Conservation (phyloP, 495 filamentous ascomycete genomes). For the Penicillium dipodomyicola region DNA sequence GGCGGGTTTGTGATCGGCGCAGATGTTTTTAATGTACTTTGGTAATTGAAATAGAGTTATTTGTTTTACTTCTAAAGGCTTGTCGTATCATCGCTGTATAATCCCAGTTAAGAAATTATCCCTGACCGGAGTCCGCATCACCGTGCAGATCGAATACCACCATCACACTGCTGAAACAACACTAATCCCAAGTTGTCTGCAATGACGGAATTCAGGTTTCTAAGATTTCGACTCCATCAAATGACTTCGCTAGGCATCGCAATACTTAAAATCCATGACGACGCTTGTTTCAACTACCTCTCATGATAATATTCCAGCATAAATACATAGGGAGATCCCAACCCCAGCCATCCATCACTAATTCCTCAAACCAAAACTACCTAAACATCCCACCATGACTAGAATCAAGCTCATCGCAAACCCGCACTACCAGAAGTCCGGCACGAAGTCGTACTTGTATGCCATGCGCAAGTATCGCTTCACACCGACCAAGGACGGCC, state of each 20-base stretch:
- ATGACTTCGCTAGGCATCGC: neutral
- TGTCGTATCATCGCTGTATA: constrained; percentile 16
- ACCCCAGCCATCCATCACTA: constrained; percentile 16
- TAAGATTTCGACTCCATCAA: neutral
- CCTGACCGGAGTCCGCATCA: constrained; percentile 9
- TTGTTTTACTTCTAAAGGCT: constrained; percentile 13
- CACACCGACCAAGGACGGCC: constrained; percentile 65
- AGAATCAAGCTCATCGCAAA: constrained; percentile 55
- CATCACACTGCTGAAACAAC: constrained; percentile 11
- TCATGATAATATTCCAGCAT: neutral
- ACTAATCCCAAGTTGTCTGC: constrained; percentile 15
- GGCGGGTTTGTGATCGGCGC: constrained; percentile 21
- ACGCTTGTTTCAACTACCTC: neutral
- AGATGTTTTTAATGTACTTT: constrained; percentile 20
- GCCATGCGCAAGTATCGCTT: constrained; percentile 69
- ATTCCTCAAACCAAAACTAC: constrained; percentile 16
- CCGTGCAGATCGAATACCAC: constrained; percentile 25
- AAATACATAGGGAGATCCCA: neutral
- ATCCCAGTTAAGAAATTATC: neutral
- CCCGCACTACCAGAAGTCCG: constrained; percentile 60
- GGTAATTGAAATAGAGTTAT: constrained; percentile 26
- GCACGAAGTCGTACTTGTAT: constrained; percentile 71
- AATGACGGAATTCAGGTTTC: constrained; percentile 21
- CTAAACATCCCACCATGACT: constrained; percentile 31
- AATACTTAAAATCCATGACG: neutral